Evolutionary conservation across 2,329 filamentous ascomycete genomes (phyloP).

Genomic region (Pyrenophora seminiperda): DNA sequence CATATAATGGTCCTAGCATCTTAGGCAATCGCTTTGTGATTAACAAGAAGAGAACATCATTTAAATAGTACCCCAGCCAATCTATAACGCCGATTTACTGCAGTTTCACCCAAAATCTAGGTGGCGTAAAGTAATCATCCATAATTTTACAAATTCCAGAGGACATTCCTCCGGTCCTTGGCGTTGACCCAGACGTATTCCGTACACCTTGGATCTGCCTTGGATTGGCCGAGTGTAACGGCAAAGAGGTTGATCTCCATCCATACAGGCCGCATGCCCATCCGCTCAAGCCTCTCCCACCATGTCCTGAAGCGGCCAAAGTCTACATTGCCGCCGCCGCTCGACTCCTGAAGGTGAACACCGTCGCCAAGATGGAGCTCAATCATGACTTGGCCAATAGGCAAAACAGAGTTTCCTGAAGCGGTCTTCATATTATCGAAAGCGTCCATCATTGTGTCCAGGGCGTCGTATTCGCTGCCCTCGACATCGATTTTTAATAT

Average conservation of each 20-base stretch:
- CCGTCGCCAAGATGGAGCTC: constrained; percentile 39
- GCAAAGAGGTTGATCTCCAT: constrained; percentile 44
- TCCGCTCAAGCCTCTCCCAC: constrained; percentile 42
- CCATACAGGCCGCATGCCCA: constrained; percentile 45
- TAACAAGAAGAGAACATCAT: neutral
- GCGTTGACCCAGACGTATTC: constrained; percentile 46
- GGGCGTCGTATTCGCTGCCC: constrained; percentile 38
- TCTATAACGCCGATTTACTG: neutral
- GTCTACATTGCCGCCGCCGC: constrained; percentile 24
- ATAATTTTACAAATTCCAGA: constrained; percentile 28
- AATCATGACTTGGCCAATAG: constrained; percentile 44
- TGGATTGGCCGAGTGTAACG: constrained; percentile 32
- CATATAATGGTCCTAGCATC: neutral
- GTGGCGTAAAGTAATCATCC: no score
- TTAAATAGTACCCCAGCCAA: neutral
- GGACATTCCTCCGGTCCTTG: constrained; percentile 34
- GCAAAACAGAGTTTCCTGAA: constrained; percentile 29
- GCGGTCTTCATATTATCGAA: constrained; percentile 27
- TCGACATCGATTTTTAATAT: constrained; percentile 45
- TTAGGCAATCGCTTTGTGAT: neutral
- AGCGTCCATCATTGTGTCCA: constrained; percentile 40
- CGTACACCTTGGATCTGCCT: constrained; percentile 39
- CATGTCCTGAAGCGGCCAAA: constrained; percentile 38
- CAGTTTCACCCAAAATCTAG: neutral
- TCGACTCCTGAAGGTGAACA: constrained; percentile 7